Evolutionary conservation across 2,329 filamentous ascomycete genomes (phyloP), one percentile per base, ranked within the genome.

Genomic region (Fusarium acutatum): DNA sequence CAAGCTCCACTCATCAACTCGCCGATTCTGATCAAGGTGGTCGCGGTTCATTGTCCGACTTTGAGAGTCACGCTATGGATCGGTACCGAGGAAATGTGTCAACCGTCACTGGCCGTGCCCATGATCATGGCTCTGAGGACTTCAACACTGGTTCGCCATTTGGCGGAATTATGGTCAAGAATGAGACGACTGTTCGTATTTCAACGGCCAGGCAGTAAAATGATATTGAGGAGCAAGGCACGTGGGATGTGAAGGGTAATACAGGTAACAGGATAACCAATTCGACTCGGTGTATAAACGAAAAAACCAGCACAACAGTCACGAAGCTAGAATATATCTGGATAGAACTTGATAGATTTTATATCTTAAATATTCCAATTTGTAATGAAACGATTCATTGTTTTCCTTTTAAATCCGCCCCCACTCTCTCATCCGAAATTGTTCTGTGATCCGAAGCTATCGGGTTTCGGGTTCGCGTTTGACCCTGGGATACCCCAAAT

Each of bases 151-250:
- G 46, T 10, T 30, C 70, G 1, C 35, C 46, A 0, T 63, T 71
- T 6, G 64, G 59, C 3, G 76, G 76, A 11, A 78, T 78, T 3
- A 70, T 77, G 63, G 76, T 78, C 3, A 78, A 75, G 65, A 78
- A 77, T 24, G 74, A 78, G 35, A 78, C 75, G 0, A 66, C 38
- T 17, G 69, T 77, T 2, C 52, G 37, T 5, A 54, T 75, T 6
- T 74, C 74, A 15, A 71, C 47, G 4, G 60, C 71, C 1, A 57
- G 46, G 4, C 28, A 30, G 5, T 26, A 22, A 35, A 30, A 47
- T 24, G 8, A 28, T 47, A 17, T 9, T 3, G 5, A 20, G 30
- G 12, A 8, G 12, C 3, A 7, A 34, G 14, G 8, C 17, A 22
- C 2, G 7, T 2, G 24, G 14, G 10, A 14, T 11, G 17, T 24